phyloP scores from a whole-genome alignment of 2,329 filamentous ascomycete genomes.

The Mollisia scopiformis region DNA sequence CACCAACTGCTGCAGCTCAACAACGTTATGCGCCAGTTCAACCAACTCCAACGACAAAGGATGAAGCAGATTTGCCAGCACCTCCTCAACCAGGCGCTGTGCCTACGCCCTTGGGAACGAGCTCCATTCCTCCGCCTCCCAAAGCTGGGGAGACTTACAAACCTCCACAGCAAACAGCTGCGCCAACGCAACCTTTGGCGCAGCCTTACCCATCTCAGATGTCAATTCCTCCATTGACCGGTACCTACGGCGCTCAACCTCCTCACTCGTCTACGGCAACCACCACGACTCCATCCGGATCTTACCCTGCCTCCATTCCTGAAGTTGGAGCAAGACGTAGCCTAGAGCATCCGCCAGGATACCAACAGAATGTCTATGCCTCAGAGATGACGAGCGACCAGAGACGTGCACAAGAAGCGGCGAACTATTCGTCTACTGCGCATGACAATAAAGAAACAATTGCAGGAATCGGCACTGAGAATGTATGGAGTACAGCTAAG shows the following conservation, averaged over 20 bases:
- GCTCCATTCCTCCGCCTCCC: conserved; percentile 52
- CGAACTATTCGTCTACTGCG: background rate
- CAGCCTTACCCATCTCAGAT: conserved; percentile 51
- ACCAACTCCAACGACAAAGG: conserved; percentile 47
- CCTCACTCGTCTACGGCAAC: conserved; percentile 50
- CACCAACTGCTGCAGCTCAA: conserved; percentile 36
- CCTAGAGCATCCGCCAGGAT: conserved; percentile 46
- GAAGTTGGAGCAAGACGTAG: conserved; percentile 24
- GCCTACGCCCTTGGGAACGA: conserved; percentile 45
- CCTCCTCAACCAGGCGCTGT: conserved; percentile 62
- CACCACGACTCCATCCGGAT: conserved; percentile 32
- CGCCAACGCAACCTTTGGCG: conserved; percentile 27
- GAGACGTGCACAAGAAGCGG: conserved; percentile 31
- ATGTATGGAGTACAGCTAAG: conserved; percentile 58
- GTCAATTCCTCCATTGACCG: conserved; percentile 51
- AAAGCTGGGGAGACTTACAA: conserved; percentile 50
- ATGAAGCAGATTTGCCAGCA: conserved; percentile 48
- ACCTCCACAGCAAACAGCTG: conserved; percentile 39
- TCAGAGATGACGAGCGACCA: conserved; percentile 54
- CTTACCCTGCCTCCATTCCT: conserved; percentile 27
- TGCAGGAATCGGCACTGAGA: conserved; percentile 42
- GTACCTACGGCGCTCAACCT: conserved; percentile 44
- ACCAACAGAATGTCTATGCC: conserved; percentile 58
- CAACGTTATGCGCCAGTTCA: conserved; percentile 40
- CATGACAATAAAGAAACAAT: conserved; percentile 2